These are phyloP conservation scores for Melocanna baccifera DNA, from an alignment of 176 grass and related monocot species.

Conservation along the genomic window DNA sequence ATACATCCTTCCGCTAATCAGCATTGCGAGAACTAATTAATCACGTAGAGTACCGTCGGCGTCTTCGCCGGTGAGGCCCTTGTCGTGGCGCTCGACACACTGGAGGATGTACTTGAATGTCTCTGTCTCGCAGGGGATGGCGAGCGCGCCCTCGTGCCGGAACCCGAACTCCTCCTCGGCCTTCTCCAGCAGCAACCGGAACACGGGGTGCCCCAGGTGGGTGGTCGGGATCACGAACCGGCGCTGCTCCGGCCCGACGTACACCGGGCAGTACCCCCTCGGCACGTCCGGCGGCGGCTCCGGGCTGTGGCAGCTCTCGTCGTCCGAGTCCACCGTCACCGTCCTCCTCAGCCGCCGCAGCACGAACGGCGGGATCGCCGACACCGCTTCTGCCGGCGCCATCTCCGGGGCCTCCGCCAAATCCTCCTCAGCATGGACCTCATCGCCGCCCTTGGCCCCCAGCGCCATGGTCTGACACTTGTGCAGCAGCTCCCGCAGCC, in stretches of 20 bases:
- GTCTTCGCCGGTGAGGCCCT: conserved; percentile 31
- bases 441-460: not conserved
- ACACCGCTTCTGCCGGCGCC: not conserved
- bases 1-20: not conserved
- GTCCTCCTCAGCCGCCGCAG: conserved; percentile 43
- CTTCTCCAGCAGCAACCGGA: conserved; percentile 82
- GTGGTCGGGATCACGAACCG: conserved; percentile 86
- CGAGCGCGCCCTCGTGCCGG: conserved; percentile 57
- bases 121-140: conserved; percentile 73
- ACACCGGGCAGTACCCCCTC: conserved; percentile 58
- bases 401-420: not conserved
- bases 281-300: conserved; percentile 59
- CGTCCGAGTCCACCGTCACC: conserved; percentile 39
- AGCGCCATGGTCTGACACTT: conserved; percentile 56
- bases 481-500: conserved; percentile 66
- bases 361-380: conserved; percentile 42
- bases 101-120: conserved; percentile 94
- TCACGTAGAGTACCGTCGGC: not conserved
- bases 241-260: conserved; percentile 55
- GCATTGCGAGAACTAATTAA: not conserved
- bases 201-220: conserved; percentile 70
- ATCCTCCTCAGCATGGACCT: not conserved
- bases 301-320: conserved; percentile 66
- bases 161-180: conserved; percentile 82
- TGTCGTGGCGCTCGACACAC: conserved; percentile 56